Percentiles rank a stretch among this genome's conserved stretches.
Evolutionary conservation across 106 monocot genomes (phyloP).

Genomic region (Acorus calamus): DNA sequence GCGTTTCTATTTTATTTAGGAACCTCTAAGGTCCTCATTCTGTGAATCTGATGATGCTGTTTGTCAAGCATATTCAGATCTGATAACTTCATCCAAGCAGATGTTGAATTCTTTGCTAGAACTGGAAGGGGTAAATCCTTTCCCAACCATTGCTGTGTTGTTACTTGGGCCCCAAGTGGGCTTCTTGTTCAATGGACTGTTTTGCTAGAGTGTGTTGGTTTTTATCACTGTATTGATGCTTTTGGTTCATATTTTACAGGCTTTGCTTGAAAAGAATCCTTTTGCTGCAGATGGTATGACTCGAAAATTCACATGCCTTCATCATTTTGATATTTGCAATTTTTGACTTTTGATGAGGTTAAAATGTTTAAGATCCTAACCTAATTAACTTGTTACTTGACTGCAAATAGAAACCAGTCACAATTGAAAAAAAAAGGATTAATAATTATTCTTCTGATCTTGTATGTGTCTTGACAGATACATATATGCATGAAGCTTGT

Average conservation of each 20-base stretch:
- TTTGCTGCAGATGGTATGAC: conserved; percentile 41
- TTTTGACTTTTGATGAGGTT: too few relatives aligned
- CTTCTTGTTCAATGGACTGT: neutral
- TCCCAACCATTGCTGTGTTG: too few relatives aligned
- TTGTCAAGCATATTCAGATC: conserved; percentile 53
- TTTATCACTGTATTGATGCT: neutral
- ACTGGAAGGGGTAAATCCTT: conserved; percentile 50
- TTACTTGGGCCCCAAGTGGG: too few relatives aligned
- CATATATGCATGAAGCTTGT: too few relatives aligned
- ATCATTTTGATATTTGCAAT: too few relatives aligned
- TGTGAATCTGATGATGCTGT: conserved; percentile 35
- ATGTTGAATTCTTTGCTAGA: conserved; percentile 58
- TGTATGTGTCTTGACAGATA: too few relatives aligned
- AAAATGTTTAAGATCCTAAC: too few relatives aligned
- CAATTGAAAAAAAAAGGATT: too few relatives aligned
- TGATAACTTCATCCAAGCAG: conserved; percentile 44
- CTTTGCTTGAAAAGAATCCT: conserved; percentile 66
- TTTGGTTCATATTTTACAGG: conserved; percentile 23
- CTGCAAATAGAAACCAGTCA: too few relatives aligned
- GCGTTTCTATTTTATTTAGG: conserved; percentile 28
- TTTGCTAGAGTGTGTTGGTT: neutral
- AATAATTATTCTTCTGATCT: too few relatives aligned
- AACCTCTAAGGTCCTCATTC: conserved; percentile 54
- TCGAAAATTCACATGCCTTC: neutral
- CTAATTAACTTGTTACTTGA: too few relatives aligned